phyloP scores from a whole-genome alignment of 805 yeast species.

The Tetrapisispora taiwanensis region DNA sequence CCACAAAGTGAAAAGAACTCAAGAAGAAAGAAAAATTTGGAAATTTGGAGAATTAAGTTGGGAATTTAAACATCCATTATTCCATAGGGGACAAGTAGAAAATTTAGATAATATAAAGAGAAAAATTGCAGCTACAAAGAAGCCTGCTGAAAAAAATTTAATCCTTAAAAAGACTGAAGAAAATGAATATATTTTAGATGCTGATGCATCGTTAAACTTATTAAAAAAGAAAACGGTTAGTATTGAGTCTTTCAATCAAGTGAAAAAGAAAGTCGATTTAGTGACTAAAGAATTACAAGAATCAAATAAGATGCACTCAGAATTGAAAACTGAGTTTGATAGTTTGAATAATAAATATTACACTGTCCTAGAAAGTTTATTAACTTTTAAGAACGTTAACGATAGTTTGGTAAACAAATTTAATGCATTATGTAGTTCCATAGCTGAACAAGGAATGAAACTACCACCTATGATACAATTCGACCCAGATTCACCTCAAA shows the following conservation, averaged over 20 bases:
- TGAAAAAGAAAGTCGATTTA: slow-evolving; percentile 30
- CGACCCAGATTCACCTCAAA: neutral
- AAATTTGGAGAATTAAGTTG: slow-evolving; percentile 74
- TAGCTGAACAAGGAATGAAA: slow-evolving; percentile 52
- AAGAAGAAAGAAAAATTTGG: slow-evolving; percentile 44
- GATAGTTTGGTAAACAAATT: slow-evolving; percentile 49
- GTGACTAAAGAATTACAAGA: slow-evolving; percentile 20
- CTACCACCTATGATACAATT: slow-evolving; percentile 38
- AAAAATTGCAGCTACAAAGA: slow-evolving; percentile 56
- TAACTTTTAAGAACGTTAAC: slow-evolving; percentile 45
- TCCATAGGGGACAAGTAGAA: slow-evolving; percentile 63
- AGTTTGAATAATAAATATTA: slow-evolving; percentile 48
- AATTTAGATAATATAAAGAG: slow-evolving; percentile 80
- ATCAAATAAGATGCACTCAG: slow-evolving; percentile 16
- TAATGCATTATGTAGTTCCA: slow-evolving; percentile 37
- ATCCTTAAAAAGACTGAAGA: slow-evolving; percentile 22
- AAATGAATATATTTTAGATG: slow-evolving; percentile 20
- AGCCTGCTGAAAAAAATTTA: slow-evolving; percentile 25
- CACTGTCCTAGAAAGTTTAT: slow-evolving; percentile 50
- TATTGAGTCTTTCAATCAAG: slow-evolving; percentile 17
- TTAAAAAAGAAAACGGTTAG: slow-evolving; percentile 18
- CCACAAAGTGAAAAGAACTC: slow-evolving; percentile 79
- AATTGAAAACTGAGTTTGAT: slow-evolving; percentile 30
- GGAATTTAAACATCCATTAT: slow-evolving; percentile 93
- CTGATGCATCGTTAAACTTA: slow-evolving; percentile 9